A percentile compares a stretch with the other conserved stretches of the same genome.
Conservation (phyloP, 2,329 filamentous ascomycete species). For the Simplicillium sp. region DNA sequence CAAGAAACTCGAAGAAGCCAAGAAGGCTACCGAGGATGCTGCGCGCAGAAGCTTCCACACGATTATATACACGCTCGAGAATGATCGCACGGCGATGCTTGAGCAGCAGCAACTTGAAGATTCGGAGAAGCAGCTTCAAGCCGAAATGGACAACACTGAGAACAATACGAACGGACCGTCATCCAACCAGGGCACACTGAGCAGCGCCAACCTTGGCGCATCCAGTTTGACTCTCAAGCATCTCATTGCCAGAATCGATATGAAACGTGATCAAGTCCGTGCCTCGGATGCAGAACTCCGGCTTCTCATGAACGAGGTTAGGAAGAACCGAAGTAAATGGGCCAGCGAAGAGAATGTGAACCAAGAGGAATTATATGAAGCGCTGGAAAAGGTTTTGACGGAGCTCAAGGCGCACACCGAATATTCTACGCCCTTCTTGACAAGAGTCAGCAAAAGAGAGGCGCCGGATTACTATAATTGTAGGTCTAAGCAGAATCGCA, state of each 20-base stretch:
- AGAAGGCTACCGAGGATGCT: conserved; percentile 80
- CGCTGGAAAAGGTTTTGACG: conserved; percentile 90
- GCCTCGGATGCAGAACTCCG: conserved; percentile 90
- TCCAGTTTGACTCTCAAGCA: conserved; percentile 96
- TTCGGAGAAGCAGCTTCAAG: conserved; percentile 90
- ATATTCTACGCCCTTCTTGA: conserved; percentile 91
- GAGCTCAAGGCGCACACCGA: conserved; percentile 96
- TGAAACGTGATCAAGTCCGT: conserved; percentile 80
- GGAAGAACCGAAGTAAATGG: conserved; percentile 98
- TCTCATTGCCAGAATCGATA: conserved; percentile 89
- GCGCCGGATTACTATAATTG: conserved; percentile 90
- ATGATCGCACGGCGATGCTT: conserved; percentile 90
- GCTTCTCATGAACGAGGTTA: conserved; percentile 89
- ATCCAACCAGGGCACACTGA: conserved; percentile 77
- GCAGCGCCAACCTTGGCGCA: conserved; percentile 87
- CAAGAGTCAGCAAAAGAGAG: conserved; percentile 92
- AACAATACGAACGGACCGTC: conserved; percentile 38
- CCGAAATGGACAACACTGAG: conserved; percentile 72
- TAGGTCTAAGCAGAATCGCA: conserved; percentile 34
- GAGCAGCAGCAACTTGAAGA: conserved; percentile 97
- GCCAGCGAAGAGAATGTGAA: conserved; percentile 95
- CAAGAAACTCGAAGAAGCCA: conserved; percentile 86
- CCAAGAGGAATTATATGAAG: conserved; percentile 96
- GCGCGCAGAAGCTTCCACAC: conserved; percentile 88
- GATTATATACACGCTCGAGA: conserved; percentile 90